A percentile compares a stretch with the other conserved stretches of the same genome.
Conservation (phyloP, 306 rosid species). For the Lathyrus aphaca region DNA sequence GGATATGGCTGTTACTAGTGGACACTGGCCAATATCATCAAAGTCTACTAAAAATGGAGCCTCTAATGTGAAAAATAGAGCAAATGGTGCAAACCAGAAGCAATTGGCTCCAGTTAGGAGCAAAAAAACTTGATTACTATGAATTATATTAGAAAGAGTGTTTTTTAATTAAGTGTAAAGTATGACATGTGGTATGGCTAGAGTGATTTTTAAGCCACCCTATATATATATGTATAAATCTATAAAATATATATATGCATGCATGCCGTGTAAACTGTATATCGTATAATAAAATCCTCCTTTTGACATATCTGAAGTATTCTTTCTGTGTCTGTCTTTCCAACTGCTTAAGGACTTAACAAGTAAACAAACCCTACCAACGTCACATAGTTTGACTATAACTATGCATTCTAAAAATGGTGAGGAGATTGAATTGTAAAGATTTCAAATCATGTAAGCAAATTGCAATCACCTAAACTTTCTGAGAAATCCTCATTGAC, state of each 20-base stretch:
- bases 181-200: constrained; percentile 44
- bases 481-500: constrained; percentile 30
- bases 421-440: constrained; percentile 1
- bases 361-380: constrained; percentile 9
- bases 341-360: constrained; percentile 1
- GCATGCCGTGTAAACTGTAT: constrained; percentile 32
- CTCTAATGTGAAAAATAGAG: constrained; percentile 50
- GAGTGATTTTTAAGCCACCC: constrained; percentile 37
- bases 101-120: constrained; percentile 45
- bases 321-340: neutral
- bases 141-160: constrained; percentile 34
- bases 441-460: neutral
- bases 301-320: constrained; percentile 12
- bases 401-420: neutral
- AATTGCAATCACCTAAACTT: neutral
- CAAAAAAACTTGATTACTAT: constrained; percentile 42
- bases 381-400: constrained; percentile 11
- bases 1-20: constrained; percentile 89
- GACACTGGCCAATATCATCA: constrained; percentile 77
- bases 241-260: constrained; percentile 28
- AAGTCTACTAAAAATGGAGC: constrained; percentile 62
- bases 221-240: constrained; percentile 35
- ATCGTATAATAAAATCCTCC: constrained; percentile 35
- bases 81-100: constrained; percentile 43
- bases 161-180: constrained; percentile 28